Base-by-base conservation (phyloP, 352 stramenopile species). In the Pythium apleroticum region DNA sequence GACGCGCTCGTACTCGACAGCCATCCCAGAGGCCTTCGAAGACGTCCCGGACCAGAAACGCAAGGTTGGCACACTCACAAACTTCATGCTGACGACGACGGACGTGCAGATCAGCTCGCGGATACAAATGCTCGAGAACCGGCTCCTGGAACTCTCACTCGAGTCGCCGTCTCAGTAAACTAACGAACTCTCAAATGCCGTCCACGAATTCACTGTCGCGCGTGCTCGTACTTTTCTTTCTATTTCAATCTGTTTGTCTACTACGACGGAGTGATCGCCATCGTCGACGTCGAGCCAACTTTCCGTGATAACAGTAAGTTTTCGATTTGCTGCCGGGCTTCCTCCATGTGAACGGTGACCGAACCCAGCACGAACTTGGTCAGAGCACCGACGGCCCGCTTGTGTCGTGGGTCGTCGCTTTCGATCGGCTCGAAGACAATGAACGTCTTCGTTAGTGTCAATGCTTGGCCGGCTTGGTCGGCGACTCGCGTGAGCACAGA, bases 41-140 rank as follows among this genome's bases (percentile, higher is more conserved):
- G 57, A 65, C 30, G 58, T 66, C 3, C 31, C 58, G 0, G 58
- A 66, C 41, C 65, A 71, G 54, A 59, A 56, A 27, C 43, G 52
- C 54, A 71, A 65, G 17, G 65, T 71, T 43, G 65, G 65, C 30
- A 64, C 57, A 35, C 53, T 71, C 31, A 66, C 65, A 3, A 71
- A 71, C 35, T 71, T 71, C 37, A 56, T 71, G 52, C 45, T 71
- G 0, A 50, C 28, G 43, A 63, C 58, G 24, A 45, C 28, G 1
- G 57, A 66, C 30, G n/a, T 66, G 0, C 45, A 66, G 22, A 45
- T 66, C 31, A 56, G 33, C 45, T 35, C 53, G 24, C 33, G 56
- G 15, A 46, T 58, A n/a, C 57, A 63, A 37, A 24, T 46, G n/a
- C 52, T 71, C 31, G 65, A 71, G 37, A 71, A 71, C 52, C 43